Conservation (phyloP, 257 asterid genomes). For the Forsythia viridissima region DNA sequence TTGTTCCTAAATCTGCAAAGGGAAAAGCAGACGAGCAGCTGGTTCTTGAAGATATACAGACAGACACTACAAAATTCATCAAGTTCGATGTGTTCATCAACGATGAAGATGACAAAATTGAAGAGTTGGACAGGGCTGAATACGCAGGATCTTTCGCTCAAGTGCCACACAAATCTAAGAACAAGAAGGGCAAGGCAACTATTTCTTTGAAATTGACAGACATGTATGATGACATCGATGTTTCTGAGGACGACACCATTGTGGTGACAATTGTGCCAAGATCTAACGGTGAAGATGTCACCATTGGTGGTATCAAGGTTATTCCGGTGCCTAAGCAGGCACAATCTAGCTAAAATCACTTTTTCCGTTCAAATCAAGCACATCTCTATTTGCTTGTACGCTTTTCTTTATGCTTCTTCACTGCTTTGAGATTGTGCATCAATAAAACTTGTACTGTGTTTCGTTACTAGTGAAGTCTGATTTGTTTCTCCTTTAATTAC, state of each 20-base stretch:
- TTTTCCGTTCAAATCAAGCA: background rate
- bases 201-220: slow-evolving; percentile 29
- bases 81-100: slow-evolving; percentile 57
- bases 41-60: slow-evolving; percentile 29
- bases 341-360: background rate
- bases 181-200: slow-evolving; percentile 21
- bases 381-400: background rate
- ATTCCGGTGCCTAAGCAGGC: slow-evolving; percentile 13
- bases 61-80: slow-evolving; percentile 30
- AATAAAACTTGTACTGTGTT: background rate
- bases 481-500: too few relatives aligned
- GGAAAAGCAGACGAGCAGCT: slow-evolving; percentile 42
- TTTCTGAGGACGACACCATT: slow-evolving; percentile 35
- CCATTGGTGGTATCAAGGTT: slow-evolving; percentile 57
- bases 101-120: slow-evolving; percentile 43
- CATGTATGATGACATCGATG: slow-evolving; percentile 38
- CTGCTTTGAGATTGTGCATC: background rate
- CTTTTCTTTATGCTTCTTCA: background rate
- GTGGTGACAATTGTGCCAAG: slow-evolving; percentile 47
- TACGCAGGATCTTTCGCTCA: slow-evolving; percentile 53
- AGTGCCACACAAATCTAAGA: slow-evolving; percentile 45
- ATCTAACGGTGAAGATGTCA: slow-evolving; percentile 29
- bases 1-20: slow-evolving; percentile 32
- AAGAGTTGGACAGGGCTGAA: slow-evolving; percentile 46
- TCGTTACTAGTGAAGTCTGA: background rate